phyloP scores from a whole-genome alignment of 495 filamentous ascomycete species.

The Penicillium cosmopolitanum region DNA sequence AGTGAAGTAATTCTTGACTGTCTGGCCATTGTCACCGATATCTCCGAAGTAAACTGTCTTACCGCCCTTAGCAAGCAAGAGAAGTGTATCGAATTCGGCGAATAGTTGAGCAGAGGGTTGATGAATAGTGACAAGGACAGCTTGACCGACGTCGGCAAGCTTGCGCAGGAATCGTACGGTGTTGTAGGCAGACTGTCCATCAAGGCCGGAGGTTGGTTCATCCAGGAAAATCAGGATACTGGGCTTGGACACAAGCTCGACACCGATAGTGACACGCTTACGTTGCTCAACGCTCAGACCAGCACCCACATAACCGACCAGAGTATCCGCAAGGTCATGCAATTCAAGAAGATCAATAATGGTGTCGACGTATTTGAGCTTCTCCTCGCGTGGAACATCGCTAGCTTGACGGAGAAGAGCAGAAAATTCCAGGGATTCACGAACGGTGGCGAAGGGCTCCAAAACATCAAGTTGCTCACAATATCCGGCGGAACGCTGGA shows the following conservation, averaged over 20 bases:
- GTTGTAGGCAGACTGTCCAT: slow-evolving; percentile 65
- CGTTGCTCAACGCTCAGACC: slow-evolving; percentile 64
- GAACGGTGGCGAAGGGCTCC: slow-evolving; percentile 61
- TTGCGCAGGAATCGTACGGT: slow-evolving; percentile 68
- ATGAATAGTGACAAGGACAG: slow-evolving; percentile 76
- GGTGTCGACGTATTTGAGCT: slow-evolving; percentile 61
- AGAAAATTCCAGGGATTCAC: slow-evolving; percentile 63
- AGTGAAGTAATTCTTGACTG: slow-evolving; percentile 73
- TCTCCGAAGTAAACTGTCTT: slow-evolving; percentile 75
- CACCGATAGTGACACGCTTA: slow-evolving; percentile 68
- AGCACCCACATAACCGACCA: slow-evolving; percentile 54
- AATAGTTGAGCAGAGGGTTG: slow-evolving; percentile 76
- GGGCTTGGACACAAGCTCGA: slow-evolving; percentile 69
- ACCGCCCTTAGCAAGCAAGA: slow-evolving; percentile 70
- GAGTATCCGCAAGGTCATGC: slow-evolving; percentile 55
- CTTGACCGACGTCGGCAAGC: slow-evolving; percentile 67
- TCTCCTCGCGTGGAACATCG: slow-evolving; percentile 55
- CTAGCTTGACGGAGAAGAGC: slow-evolving; percentile 60
- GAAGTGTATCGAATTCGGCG: slow-evolving; percentile 71
- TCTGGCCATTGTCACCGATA: slow-evolving; percentile 55
- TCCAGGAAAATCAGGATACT: slow-evolving; percentile 75
- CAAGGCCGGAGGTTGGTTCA: slow-evolving; percentile 76
- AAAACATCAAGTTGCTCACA: slow-evolving; percentile 66
- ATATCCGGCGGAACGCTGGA: slow-evolving; percentile 72
- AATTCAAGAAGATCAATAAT: slow-evolving; percentile 64